Evolutionary conservation across 2,329 filamentous ascomycete genomes (phyloP).

Genomic region (Talaromyces albobiverticillius): DNA sequence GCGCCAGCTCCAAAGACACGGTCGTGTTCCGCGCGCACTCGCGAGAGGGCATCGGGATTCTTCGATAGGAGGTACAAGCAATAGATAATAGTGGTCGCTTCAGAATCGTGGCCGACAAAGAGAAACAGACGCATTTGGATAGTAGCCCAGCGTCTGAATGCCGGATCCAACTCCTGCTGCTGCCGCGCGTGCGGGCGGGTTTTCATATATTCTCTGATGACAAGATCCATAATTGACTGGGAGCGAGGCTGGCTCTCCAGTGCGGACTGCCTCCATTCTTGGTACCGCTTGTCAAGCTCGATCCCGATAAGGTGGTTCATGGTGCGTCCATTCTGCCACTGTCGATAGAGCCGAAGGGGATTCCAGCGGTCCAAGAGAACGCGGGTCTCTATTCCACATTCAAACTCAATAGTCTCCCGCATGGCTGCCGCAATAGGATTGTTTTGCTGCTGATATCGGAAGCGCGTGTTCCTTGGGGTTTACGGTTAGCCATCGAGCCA

Average conservation of each 20-base stretch:
- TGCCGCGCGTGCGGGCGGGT: background rate
- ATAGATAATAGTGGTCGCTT: conserved; percentile 29
- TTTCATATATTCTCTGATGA: conserved; percentile 1
- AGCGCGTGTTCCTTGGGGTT: conserved; percentile 3
- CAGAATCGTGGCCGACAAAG: conserved; percentile 24
- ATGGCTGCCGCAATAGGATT: background rate
- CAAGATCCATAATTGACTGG: background rate
- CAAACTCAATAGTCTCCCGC: background rate
- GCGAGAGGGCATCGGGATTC: conserved; percentile 30
- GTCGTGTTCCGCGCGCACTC: conserved; percentile 51
- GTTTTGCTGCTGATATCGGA: background rate
- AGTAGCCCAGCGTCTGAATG: background rate
- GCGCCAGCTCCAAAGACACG: conserved; percentile 48
- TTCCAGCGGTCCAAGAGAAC: background rate
- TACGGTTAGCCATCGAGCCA: too few species aligned
- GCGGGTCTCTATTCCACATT: background rate
- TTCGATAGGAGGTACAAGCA: conserved; percentile 36
- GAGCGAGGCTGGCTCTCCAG: background rate
- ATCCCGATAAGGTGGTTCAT: background rate
- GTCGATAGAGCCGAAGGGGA: background rate
- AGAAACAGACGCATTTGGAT: background rate
- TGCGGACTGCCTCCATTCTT: background rate
- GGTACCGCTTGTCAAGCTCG: background rate
- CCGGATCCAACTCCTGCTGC: background rate
- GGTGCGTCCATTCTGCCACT: conserved; percentile 1